These are phyloP conservation scores for Cinchona pubescens DNA, from an alignment of 257 asterid genomes.

Conservation along the genomic window DNA sequence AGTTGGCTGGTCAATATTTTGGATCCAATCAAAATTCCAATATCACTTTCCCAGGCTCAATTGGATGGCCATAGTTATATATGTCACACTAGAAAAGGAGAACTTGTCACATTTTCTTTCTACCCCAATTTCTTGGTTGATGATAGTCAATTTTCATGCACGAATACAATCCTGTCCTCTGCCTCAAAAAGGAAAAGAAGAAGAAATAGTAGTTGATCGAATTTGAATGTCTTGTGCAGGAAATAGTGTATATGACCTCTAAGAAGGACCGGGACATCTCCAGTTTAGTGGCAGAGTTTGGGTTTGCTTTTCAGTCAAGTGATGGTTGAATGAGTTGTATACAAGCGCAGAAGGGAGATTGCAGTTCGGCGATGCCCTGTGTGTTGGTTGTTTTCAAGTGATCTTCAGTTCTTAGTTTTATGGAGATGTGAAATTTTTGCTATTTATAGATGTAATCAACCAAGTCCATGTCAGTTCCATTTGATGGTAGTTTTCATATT, in stretches of 20 bases:
- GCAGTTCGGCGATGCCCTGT: no score
- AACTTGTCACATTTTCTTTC: no score
- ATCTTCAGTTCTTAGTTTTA: no score
- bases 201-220: neutral
- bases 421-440: neutral
- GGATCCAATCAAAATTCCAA: neutral
- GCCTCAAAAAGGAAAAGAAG: neutral
- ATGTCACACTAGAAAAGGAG: neutral
- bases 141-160: neutral
- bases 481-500: neutral
- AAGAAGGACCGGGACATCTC: neutral
- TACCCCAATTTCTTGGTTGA: neutral
- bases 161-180: neutral
- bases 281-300: neutral
- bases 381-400: neutral
- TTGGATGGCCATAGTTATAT: neutral
- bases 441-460: neutral
- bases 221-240: slow-evolving; percentile 15
- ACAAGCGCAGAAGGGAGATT: no score
- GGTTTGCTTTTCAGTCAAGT: neutral
- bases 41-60: neutral
- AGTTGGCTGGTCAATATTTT: neutral
- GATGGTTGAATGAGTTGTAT: neutral
- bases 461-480: no score
- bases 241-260: slow-evolving; percentile 7